phyloP scores from a whole-genome alignment of 106 monocot species.

The Gastrodia elata region DNA sequence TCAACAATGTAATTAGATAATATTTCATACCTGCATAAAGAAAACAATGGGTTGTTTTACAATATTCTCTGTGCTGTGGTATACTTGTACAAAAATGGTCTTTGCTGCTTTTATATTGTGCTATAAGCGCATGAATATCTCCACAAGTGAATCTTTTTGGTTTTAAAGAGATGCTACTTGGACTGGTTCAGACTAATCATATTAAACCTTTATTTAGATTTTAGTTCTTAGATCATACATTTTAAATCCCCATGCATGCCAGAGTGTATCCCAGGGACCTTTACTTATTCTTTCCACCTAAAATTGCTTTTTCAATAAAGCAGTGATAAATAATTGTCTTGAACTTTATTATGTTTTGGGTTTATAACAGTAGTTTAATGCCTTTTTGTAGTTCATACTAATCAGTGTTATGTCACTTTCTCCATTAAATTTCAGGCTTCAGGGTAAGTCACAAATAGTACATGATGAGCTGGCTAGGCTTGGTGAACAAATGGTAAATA shows the following conservation, averaged over 20 bases:
- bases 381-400: neutral
- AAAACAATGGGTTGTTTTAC: neutral
- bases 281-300: slow-evolving; percentile 4
- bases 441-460: slow-evolving; percentile 86
- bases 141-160: neutral
- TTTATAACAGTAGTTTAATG: neutral
- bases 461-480: slow-evolving; percentile 73
- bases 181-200: neutral
- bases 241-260: neutral
- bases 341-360: neutral
- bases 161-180: neutral
- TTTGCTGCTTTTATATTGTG: neutral
- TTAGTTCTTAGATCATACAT: too few species aligned
- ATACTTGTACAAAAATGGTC: neutral
- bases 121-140: neutral
- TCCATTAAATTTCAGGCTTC: slow-evolving; percentile 40
- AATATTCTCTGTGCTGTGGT: neutral
- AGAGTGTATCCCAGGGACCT: neutral
- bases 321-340: neutral
- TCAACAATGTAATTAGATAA: neutral
- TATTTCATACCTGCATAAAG: neutral
- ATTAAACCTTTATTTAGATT: neutral
- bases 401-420: neutral
- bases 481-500: slow-evolving; percentile 86
- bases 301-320: neutral